These are phyloP conservation scores for Mucor sp. DNA, from an alignment of 371 early-diverging fungal genomes.

Conservation along the genomic window DNA sequence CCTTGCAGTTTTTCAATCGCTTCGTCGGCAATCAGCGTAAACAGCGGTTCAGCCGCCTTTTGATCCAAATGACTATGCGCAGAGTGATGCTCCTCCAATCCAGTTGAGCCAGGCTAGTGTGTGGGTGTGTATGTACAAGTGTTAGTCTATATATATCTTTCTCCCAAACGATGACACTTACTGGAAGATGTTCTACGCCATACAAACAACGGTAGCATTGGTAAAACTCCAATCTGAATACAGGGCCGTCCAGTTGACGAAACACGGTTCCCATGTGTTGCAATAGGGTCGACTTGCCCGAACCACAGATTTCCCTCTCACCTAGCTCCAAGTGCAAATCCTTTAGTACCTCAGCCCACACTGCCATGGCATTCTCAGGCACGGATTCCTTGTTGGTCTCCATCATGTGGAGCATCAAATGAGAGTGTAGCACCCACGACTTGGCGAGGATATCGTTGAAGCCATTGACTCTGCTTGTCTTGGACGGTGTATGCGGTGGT, in stretches of 20 bases:
- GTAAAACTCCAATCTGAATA: slow-evolving; percentile 49
- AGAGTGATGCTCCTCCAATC: slow-evolving; percentile 63
- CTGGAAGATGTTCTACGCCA: slow-evolving; percentile 54
- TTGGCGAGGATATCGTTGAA: slow-evolving; percentile 36
- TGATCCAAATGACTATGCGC: slow-evolving; percentile 46
- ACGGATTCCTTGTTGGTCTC: not conserved
- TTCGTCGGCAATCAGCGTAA: slow-evolving; percentile 46
- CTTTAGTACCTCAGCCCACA: slow-evolving; percentile 47
- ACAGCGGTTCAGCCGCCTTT: slow-evolving; percentile 59
- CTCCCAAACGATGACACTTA: too few relatives aligned
- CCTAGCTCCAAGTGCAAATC: slow-evolving; percentile 68
- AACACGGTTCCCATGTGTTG: slow-evolving; percentile 28
- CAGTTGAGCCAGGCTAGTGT: too few relatives aligned
- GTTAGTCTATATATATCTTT: too few relatives aligned
- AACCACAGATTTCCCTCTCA: slow-evolving; percentile 63
- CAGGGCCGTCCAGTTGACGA: slow-evolving; percentile 11
- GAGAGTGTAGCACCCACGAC: slow-evolving; percentile 37
- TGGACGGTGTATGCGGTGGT: slow-evolving; percentile 39
- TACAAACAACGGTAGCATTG: slow-evolving; percentile 76
- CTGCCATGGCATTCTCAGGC: not conserved
- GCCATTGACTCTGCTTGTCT: slow-evolving; percentile 24
- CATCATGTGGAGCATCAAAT: slow-evolving; percentile 13
- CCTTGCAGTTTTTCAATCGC: slow-evolving; percentile 41
- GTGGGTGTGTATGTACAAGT: too few relatives aligned
- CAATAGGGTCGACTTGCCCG: slow-evolving; percentile 56